Percentiles rank a stretch among this genome's conserved stretches.
Conservation (phyloP, 176 grass and related monocot species). For the Rhynchospora tenuis region DNA sequence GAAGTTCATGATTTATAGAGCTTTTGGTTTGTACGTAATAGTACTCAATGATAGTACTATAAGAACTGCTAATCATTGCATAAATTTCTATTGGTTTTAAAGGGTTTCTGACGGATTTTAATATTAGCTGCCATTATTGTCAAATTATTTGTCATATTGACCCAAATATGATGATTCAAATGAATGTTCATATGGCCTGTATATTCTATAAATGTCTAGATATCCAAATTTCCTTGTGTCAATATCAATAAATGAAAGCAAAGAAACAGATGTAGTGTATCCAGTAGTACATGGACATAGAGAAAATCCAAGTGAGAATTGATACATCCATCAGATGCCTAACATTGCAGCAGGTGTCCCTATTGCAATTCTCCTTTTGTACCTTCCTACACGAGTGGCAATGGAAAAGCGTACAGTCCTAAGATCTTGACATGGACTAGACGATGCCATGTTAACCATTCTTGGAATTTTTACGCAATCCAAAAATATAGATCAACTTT, state of each 20-base stretch:
- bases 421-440: conserved; percentile 20
- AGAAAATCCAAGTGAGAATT: background rate
- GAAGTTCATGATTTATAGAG: too few relatives aligned
- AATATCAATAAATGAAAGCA: background rate
- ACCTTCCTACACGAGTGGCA: conserved; percentile 5
- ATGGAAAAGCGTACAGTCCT: conserved; percentile 19
- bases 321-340: conserved; percentile 14
- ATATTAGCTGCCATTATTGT: too few relatives aligned
- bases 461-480: conserved; percentile 7
- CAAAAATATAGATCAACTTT: conserved; percentile 4
- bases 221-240: background rate
- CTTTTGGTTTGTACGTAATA: too few relatives aligned
- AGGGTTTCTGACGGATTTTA: too few relatives aligned
- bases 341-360: conserved; percentile 7
- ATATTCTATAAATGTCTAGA: background rate
- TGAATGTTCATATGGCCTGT: background rate
- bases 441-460: conserved; percentile 15
- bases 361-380: conserved; percentile 15
- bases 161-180: too few relatives aligned
- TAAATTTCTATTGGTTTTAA: too few relatives aligned
- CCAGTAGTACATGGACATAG: background rate
- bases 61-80: too few relatives aligned
- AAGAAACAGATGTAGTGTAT: background rate
- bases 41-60: too few relatives aligned
- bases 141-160: too few relatives aligned